Evolutionary conservation across 495 filamentous ascomycete species (phyloP), one percentile per base, ranked within the genome.

Genomic region (Echria macrotheca): DNA sequence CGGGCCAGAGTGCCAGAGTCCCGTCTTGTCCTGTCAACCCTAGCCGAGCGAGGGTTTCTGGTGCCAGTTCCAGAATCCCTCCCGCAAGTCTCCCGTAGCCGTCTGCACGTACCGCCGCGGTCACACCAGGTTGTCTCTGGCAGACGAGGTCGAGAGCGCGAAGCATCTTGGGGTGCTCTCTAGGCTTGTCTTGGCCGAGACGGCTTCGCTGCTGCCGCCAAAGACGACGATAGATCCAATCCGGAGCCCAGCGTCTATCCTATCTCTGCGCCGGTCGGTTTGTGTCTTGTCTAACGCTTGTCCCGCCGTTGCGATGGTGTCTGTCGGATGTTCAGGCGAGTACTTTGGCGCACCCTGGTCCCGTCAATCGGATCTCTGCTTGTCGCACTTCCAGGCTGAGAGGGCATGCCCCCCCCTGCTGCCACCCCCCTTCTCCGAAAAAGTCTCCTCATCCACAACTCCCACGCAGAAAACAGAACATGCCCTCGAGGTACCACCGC

Each of bases 401-500:
- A 54, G 45, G 44, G 29, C 47, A 24, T 32, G 33, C 31, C 41
- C 15, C n/a, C 12, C 28, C 28, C 6, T 31, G 28, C 28, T 12
- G 39, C 50, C 48, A 40, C 49, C 53, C 52, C 35, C 53, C 35
- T 52, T 36, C 58, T 52, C 42, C 42, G 26, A 50, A 49, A 47
- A 52, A 47, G 43, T 32, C 54, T 50, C 54, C n/a, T 56, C 54
- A 53, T 53, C 53, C 59, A 51, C 52, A 59, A 40, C 50, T 23
- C 38, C 55, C 52, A 47, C 54, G 36, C 48, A 21, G 44, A 48
- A n/a, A 47, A 36, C 38, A 47, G 54, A 60, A 63, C 59, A 42
- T 58, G 21, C 57, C 50, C 57, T 48, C 50, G 44, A 63, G 49
- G 62, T 63, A 60, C 57, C 55, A 58, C 54, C 37, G 26, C 14